Base-by-base conservation (phyloP, 768 basidiomycete species). In the Boletus rubroflammeus region DNA sequence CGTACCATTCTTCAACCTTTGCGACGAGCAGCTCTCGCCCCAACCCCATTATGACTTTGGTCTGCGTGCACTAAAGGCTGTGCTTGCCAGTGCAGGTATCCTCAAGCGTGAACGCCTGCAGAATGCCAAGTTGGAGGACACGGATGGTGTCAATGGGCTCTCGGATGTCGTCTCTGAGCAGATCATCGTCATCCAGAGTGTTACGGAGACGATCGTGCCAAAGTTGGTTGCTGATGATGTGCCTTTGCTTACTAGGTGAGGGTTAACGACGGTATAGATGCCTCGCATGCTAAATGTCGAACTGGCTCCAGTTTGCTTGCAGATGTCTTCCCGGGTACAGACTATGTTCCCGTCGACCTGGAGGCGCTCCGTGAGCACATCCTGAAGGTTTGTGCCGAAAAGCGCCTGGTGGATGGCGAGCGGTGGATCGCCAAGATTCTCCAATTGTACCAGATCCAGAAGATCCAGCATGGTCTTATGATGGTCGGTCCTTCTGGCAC, bases 21-120 rank as follows among this genome's bases (percentile, higher is more conserved):
- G 97, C 60, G 88, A 94, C 56, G 97, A 98, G 63, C 96, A 98
- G 61, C 81, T 98, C 21, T 98, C 97, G 1, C 85, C 90, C 23
- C 97, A 99, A 64, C 93, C 95, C 2, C 97, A 99, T 75, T 99
- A 99, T 67, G 97, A 99, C 76, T 99, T 99, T 65, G 97, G 97
- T 74, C 79, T 99, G 31, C 92, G 97, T 58, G 97, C 97, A 4
- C 78, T 99, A 53, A 99, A 99, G 70, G 90, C 97, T 28, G 97
- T 99, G 6, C 79, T 99, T 28, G 86, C 93, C 14, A 97, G 93
- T 67, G 97, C 97, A 41, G 97, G 97, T 81, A 95, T 97, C 57
- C 80, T 99, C 60, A 99, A 98, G 74, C 86, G 97, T 59, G 90
- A 93, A 71, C 85, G 93, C 21, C 74, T 96, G 41, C 81, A 83